Percentiles rank a stretch among this genome's conserved stretches.
phyloP scores from a whole-genome alignment of 768 basidiomycete species.

The Suillus ampliporus region DNA sequence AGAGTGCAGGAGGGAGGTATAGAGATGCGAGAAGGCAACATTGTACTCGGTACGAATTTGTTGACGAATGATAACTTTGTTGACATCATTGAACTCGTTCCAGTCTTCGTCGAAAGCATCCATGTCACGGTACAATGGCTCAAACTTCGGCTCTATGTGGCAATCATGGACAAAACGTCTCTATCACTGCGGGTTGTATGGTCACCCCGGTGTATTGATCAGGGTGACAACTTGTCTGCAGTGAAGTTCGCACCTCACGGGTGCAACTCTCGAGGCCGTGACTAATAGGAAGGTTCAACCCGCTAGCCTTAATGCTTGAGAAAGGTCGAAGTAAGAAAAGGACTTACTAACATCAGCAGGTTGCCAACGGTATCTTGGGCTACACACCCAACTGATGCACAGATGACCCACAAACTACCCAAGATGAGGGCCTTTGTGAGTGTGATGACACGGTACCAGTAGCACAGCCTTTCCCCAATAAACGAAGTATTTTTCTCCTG shows the following conservation, averaged over 20 bases:
- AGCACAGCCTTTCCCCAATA: not conserved
- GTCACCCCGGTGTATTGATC: no score
- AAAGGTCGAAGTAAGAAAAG: not conserved
- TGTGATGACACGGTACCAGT: not conserved
- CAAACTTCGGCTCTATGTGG: slow-evolving; percentile 98
- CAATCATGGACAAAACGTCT: no score
- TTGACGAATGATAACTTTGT: slow-evolving; percentile 99
- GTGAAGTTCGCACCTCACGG: no score
- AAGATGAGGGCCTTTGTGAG: not conserved
- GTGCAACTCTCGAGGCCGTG: no score
- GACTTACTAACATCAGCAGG: not conserved
- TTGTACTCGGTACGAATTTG: slow-evolving; percentile 99
- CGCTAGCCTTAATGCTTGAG: no score
- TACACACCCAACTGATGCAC: not conserved
- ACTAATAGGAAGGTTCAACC: no score
- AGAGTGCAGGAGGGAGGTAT: slow-evolving; percentile 96
- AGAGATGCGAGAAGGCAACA: slow-evolving; percentile 97
- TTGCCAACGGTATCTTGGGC: not conserved
- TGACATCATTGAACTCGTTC: slow-evolving; percentile 99
- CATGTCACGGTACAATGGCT: slow-evolving; percentile 96
- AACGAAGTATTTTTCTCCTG: not conserved
- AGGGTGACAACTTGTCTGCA: no score
- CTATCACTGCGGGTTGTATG: no score
- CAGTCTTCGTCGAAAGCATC: slow-evolving; percentile 98
- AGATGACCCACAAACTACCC: not conserved